A percentile compares a stretch with the other conserved stretches of the same genome.
phyloP scores from a whole-genome alignment of 345 rosid species.

The Camelina laxa region DNA sequence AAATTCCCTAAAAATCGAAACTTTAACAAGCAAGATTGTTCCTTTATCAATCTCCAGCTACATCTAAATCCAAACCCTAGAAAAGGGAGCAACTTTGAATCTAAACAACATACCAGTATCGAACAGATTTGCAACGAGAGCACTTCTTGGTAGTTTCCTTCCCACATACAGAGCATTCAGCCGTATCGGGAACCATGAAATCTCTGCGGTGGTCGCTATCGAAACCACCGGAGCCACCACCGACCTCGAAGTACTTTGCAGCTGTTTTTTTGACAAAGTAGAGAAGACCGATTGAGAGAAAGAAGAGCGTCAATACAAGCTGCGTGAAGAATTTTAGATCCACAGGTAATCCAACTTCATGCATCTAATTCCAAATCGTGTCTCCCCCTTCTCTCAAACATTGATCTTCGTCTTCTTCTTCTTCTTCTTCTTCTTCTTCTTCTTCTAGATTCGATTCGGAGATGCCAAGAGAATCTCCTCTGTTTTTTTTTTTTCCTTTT shows the following conservation, averaged over 20 bases:
- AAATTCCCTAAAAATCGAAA: constrained; percentile 7
- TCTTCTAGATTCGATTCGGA: constrained; percentile 40
- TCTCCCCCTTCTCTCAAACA: constrained; percentile 14
- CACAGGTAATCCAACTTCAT: constrained; percentile 69
- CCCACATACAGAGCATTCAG: constrained; percentile 51
- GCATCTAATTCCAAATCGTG: constrained; percentile 57
- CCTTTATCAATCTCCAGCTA: not conserved
- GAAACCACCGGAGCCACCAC: constrained; percentile 60
- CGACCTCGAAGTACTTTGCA: constrained; percentile 89
- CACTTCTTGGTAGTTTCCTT: constrained; percentile 49
- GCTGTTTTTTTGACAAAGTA: constrained; percentile 79
- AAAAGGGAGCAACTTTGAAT: not conserved
- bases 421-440: constrained; percentile 14
- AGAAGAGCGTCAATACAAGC: constrained; percentile 54
- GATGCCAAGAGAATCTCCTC: constrained; percentile 38
- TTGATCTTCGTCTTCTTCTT: constrained; percentile 32
- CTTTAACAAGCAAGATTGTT: not conserved
- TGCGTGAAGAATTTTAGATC: constrained; percentile 84
- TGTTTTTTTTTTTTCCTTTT: not conserved
- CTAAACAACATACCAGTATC: constrained; percentile 52
- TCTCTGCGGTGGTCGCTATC: constrained; percentile 44
- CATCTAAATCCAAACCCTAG: constrained; percentile 11
- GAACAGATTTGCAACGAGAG: constrained; percentile 68
- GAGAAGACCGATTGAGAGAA: constrained; percentile 59
- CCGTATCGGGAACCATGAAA: constrained; percentile 27